Evolutionary conservation across 768 basidiomycete species (phyloP), one percentile per base, ranked within the genome.

Genomic region (Russula compacta): DNA sequence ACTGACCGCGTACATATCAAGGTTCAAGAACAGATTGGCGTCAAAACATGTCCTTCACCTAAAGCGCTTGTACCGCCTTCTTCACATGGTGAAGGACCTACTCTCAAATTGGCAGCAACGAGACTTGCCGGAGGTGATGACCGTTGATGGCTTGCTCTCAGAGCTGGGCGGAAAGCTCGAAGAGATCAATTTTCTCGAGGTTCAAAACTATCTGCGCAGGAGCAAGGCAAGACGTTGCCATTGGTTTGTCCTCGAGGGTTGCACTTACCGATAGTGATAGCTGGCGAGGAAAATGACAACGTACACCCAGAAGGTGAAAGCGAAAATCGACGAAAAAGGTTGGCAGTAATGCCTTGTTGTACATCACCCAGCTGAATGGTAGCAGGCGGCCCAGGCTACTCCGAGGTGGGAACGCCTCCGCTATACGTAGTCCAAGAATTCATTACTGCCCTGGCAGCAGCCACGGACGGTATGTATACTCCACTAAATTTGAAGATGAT

Each of bases 201-300:
- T 97, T 21, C 88, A 87, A 65, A 72, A 73, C 10, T 98, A 97
- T 73, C 73, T 98, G 57, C 85, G 81, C 70, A 81, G 76, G 62
- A 95, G 92, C 71, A 95, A 94, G 80, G 92, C 80, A 74, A 74
- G 70, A 74, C 73, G n/a, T 29, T 19, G 9, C 21, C 12, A 3
- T 2, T n/a, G 11, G 12, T 39, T 43, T 8, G 4, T 17, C 2
- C 9, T 29, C 46, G 17, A 3, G 10, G 38, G 12, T 7, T 40
- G 24, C 6, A 32, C 61, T 59, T 54, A 63, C 15, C 35, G 11
- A 29, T 40, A 10, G 24, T 17, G 15, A 12, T 24, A 86, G 82
- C 79, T 89, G 58, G 86, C 86, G 7, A 78, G 85, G 66, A 89
- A 93, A 71, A 89, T 94, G 56, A 84, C 90, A n/a, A 83, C 90